phyloP scores from a whole-genome alignment of 2,329 filamentous ascomycete species.

The Alternaria hordeiaustralica region DNA sequence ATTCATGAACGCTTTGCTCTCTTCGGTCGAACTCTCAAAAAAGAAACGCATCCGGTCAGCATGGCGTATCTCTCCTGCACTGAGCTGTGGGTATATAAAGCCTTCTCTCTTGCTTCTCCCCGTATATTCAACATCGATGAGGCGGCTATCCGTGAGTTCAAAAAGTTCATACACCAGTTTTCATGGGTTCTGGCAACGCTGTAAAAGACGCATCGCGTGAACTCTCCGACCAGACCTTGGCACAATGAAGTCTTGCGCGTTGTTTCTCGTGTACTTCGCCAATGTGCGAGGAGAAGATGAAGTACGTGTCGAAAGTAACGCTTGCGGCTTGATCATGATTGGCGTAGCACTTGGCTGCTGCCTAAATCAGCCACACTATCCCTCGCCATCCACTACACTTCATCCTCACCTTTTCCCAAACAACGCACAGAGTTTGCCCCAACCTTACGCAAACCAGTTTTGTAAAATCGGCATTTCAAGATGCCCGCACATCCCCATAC shows the following conservation, averaged over 20 bases:
- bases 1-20: background rate
- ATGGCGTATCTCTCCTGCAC: background rate
- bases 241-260: too few species aligned
- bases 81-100: background rate
- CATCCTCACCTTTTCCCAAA: background rate
- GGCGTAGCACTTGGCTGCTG: background rate
- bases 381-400: background rate
- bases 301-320: too few species aligned
- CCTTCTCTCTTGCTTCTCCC: fast-evolving
- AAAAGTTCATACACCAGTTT: too few species aligned
- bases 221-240: too few species aligned
- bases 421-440: background rate
- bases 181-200: too few species aligned
- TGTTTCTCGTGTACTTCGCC: too few species aligned
- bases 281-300: too few species aligned
- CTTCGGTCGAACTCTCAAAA: background rate
- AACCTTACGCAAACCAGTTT: background rate
- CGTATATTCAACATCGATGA: too few species aligned
- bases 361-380: background rate
- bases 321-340: background rate
- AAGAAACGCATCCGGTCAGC: fast-evolving
- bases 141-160: too few species aligned
- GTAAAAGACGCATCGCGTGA: too few species aligned
- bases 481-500: background rate
- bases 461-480: background rate